Conservation (phyloP, 768 basidiomycete genomes). For the Hypholoma sublateritium region DNA sequence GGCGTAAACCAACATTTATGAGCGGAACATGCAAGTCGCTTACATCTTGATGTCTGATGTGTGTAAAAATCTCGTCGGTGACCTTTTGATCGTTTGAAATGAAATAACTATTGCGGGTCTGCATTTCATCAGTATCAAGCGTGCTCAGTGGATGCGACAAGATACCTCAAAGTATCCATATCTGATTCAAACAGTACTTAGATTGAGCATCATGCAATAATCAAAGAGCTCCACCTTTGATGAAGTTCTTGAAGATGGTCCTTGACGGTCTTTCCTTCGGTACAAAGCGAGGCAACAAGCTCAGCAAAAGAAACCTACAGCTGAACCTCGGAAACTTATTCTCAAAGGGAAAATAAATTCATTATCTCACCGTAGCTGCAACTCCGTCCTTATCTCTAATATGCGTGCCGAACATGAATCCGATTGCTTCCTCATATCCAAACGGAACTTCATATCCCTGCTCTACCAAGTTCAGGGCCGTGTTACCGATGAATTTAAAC, state of each 20-base stretch:
- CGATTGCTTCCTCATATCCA: constrained; percentile 92
- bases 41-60: constrained; percentile 59
- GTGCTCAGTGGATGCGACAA: not conserved
- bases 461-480: constrained; percentile 60
- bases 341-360: not conserved
- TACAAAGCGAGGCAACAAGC: constrained; percentile 52
- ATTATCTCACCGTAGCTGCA: constrained; percentile 61
- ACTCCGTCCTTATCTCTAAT: constrained; percentile 90
- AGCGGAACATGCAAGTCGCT: constrained; percentile 5
- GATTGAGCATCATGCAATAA: not conserved
- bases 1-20: not conserved
- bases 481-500: constrained; percentile 91
- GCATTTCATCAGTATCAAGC: not conserved
- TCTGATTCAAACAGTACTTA: constrained; percentile 29
- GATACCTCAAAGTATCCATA: constrained; percentile 78
- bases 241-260: constrained; percentile 66
- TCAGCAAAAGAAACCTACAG: constrained; percentile 67
- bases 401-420: constrained; percentile 81
- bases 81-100: constrained; percentile 65
- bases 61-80: constrained; percentile 67
- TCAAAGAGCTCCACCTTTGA: constrained; percentile 38
- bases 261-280: constrained; percentile 52
- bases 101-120: constrained; percentile 87
- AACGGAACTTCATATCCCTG: constrained; percentile 75
- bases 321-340: not conserved